Evolutionary conservation across 1,139 yeast genomes (phyloP), one percentile per base, ranked within the genome.

Genomic region (Oligophagozyma castellii): DNA sequence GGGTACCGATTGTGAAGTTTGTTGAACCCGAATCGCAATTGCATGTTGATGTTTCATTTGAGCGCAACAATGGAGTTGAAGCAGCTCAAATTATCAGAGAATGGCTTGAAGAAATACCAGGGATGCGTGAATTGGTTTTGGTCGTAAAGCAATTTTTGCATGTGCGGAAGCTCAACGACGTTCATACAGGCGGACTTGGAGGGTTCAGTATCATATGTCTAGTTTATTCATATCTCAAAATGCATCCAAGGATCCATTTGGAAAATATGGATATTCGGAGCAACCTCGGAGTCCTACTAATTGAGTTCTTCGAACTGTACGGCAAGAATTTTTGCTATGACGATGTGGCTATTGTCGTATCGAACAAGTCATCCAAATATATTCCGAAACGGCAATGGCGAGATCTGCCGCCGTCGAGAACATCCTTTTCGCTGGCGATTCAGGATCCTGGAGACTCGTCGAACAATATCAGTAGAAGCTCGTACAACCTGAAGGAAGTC

Each of bases 121-220:
- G 94, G 0, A 56, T 89, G 32, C 61, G 95, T 37, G 94, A 86
- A 46, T 56, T 92, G 35, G 94, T 81, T 0, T 61, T 89, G 32
- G 73, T 84, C 3, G 68, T 89, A 11, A 89, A 92, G 51, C 95
- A 84, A 47, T 89, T 86, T 46, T 61, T 92, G 32, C 64, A 86
- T 23, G 73, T 84, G 3, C 63, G 96, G 43, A 71, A 68, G 38
- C 59, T 89, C 36, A 86, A 89, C 47, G 80, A 83, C 44, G 98
- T 89, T n/a, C 93, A 80, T 46, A 76, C 77, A 14, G 99, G 99
- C 34, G 98, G 98, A 0, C 60, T 92, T 12, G 98, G 99, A 18
- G 98, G 98, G 0, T 89, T 79, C 49, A 74, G 95, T 5, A 81
- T 86, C 14, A 83, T 86, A 24, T 84, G 95, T 43, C 55, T 89